Evolutionary conservation across 371 early-diverging fungal genomes (phyloP).

Genomic region (Rhizopus arrhizus): DNA sequence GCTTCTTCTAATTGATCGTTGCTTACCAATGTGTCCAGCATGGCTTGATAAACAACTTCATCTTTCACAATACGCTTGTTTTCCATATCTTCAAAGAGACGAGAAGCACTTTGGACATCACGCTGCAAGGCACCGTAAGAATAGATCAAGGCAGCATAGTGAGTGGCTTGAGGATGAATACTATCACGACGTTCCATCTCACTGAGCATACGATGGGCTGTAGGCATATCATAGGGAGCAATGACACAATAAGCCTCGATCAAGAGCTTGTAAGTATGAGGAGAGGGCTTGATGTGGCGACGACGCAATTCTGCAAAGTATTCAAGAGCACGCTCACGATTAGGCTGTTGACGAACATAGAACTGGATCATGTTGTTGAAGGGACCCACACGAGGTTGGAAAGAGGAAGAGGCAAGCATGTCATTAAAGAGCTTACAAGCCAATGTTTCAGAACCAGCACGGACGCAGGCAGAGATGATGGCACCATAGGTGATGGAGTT

Average conservation of each 20-base stretch:
- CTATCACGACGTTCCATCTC: conserved; percentile 54
- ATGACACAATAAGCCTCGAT: conserved; percentile 65
- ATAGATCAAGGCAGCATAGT: conserved; percentile 64
- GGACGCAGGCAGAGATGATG: conserved; percentile 64
- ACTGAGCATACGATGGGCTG: conserved; percentile 57
- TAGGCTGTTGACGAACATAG: conserved; percentile 63
- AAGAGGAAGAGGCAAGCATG: conserved; percentile 55
- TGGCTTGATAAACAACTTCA: conserved; percentile 62
- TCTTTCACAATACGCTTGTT: conserved; percentile 44
- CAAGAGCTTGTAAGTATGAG: conserved; percentile 65
- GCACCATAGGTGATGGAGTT: conserved; percentile 68
- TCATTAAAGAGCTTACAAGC: conserved; percentile 56
- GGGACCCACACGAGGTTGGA: conserved; percentile 59
- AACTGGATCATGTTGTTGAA: conserved; percentile 72
- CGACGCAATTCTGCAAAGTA: conserved; percentile 57
- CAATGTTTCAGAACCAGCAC: conserved; percentile 59
- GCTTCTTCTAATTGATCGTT: conserved; percentile 50
- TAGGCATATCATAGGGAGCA: conserved; percentile 64
- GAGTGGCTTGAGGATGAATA: conserved; percentile 55
- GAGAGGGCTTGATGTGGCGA: conserved; percentile 56
- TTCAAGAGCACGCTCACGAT: conserved; percentile 55
- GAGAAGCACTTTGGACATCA: conserved; percentile 55
- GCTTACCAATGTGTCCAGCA: conserved; percentile 60
- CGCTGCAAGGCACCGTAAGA: conserved; percentile 62
- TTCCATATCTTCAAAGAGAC: conserved; percentile 57